These are phyloP conservation scores for Phytophthora constricta DNA, from an alignment of 352 stramenopile genomes.

Conservation along the genomic window DNA sequence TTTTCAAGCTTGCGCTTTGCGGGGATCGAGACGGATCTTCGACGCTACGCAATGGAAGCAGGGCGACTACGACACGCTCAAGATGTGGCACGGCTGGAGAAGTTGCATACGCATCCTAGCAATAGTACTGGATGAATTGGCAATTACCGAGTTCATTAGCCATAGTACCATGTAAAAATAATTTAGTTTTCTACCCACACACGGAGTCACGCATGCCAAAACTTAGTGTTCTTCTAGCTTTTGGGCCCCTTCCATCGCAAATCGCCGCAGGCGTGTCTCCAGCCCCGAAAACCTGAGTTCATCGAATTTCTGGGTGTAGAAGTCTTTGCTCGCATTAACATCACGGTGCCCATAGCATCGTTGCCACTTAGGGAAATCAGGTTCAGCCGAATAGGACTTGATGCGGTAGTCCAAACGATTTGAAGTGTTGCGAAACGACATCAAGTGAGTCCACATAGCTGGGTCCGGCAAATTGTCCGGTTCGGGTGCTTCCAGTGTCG, in stretches of 20 bases:
- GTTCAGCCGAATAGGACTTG: slow-evolving; percentile 52
- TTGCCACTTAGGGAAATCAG: slow-evolving; percentile 49
- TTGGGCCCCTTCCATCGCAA: slow-evolving; percentile 42
- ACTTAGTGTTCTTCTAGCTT: slow-evolving; percentile 15
- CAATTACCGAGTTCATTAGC: background rate
- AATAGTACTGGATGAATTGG: slow-evolving; percentile 15
- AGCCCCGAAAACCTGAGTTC: slow-evolving; percentile 37
- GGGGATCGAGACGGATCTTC: slow-evolving; percentile 26
- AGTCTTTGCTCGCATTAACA: slow-evolving; percentile 39
- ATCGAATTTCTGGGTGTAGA: slow-evolving; percentile 35
- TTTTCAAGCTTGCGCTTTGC: slow-evolving; percentile 22
- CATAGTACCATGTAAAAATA: slow-evolving; percentile 11
- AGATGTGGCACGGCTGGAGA: slow-evolving; percentile 8
- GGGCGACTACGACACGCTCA: slow-evolving; percentile 21
- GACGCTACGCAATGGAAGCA: slow-evolving; percentile 28
- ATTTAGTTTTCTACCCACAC: slow-evolving; percentile 20
- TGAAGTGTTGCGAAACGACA: slow-evolving; percentile 58
- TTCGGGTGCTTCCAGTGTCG: slow-evolving; percentile 25
- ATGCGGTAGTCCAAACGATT: slow-evolving; percentile 48
- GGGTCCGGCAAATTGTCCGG: slow-evolving; percentile 45
- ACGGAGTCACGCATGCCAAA: background rate
- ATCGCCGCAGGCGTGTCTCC: slow-evolving; percentile 37
- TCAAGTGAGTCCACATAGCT: slow-evolving; percentile 70
- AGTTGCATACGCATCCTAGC: background rate
- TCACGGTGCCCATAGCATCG: slow-evolving; percentile 60